Conservation (phyloP, 2,329 filamentous ascomycete genomes). For the Monilinia laxa region DNA sequence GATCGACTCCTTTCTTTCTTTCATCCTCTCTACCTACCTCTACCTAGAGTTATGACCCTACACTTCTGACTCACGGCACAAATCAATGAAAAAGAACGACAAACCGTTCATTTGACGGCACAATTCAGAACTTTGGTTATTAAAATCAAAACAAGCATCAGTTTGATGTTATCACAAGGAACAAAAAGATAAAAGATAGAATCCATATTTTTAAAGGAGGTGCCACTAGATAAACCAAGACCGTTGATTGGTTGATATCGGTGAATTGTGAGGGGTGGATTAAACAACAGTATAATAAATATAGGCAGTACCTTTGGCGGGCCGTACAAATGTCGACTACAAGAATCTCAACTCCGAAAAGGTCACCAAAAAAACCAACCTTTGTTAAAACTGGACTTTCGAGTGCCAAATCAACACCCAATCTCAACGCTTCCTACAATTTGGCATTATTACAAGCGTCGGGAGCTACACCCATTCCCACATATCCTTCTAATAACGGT, state of each 20-base stretch:
- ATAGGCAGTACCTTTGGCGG: conserved; percentile 6
- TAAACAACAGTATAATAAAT: neutral
- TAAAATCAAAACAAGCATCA: neutral
- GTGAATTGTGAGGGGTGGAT: conserved; percentile 13
- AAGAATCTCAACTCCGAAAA: conserved; percentile 13
- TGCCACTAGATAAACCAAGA: conserved; percentile 2
- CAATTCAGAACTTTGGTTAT: neutral
- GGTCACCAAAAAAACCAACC: conserved; percentile 22
- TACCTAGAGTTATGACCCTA: neutral
- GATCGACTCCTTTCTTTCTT: neutral
- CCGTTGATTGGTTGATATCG: conserved; percentile 9
- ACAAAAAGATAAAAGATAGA: neutral
- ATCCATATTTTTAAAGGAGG: neutral
- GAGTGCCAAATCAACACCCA: conserved; percentile 57
- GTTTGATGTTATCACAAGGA: neutral
- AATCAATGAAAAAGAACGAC: neutral
- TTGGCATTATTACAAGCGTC: conserved; percentile 23
- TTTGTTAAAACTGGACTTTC: conserved; percentile 20
- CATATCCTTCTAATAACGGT: conserved; percentile 14
- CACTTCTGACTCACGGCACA: neutral
- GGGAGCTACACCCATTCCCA: conserved; percentile 6
- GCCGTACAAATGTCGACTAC: conserved; percentile 15
- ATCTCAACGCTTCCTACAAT: conserved; percentile 48
- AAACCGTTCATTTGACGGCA: neutral
- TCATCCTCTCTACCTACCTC: neutral